These are phyloP conservation scores for Fusarium dimerum DNA, from an alignment of 2,329 filamentous ascomycete genomes.

Conservation along the genomic window DNA sequence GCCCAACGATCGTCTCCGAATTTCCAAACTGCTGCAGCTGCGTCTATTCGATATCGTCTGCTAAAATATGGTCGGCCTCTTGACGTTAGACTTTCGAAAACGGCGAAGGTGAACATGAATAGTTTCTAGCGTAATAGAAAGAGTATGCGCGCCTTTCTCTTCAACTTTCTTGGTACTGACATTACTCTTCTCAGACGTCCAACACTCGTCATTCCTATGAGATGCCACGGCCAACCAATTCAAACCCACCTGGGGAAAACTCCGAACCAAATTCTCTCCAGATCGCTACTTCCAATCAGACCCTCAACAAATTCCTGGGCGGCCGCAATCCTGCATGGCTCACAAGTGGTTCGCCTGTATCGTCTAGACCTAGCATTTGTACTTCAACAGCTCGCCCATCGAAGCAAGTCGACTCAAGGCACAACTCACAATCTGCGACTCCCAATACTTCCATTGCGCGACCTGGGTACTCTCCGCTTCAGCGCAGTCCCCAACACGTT, in stretches of 20 bases:
- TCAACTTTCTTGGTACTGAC: slow-evolving; percentile 4
- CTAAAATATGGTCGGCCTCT: slow-evolving; percentile 23
- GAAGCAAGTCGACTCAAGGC: background rate
- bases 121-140: slow-evolving; percentile 16
- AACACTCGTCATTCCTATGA: slow-evolving; percentile 16
- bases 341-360: slow-evolving; percentile 13
- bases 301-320: slow-evolving; percentile 41
- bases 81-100: slow-evolving; percentile 23
- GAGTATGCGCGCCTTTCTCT: slow-evolving; percentile 10
- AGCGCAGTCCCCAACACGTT: background rate
- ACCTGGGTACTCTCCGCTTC: background rate
- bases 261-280: slow-evolving; percentile 22
- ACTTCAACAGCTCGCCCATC: slow-evolving; percentile 4
- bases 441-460: background rate
- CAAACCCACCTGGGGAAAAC: slow-evolving; percentile 18
- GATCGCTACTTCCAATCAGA: slow-evolving; percentile 43
- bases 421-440: background rate
- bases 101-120: slow-evolving; percentile 27
- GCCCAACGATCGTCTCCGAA: too few relatives aligned
- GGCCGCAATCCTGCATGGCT: slow-evolving; percentile 36
- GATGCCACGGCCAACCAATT: slow-evolving; percentile 25
- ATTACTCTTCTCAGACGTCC: background rate
- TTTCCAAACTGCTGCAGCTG: background rate
- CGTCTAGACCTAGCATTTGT: slow-evolving; percentile 7
- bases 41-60: background rate